Evolutionary conservation across 2,329 filamentous ascomycete species (phyloP).

Genomic region (Apiospora kogelbergensis): DNA sequence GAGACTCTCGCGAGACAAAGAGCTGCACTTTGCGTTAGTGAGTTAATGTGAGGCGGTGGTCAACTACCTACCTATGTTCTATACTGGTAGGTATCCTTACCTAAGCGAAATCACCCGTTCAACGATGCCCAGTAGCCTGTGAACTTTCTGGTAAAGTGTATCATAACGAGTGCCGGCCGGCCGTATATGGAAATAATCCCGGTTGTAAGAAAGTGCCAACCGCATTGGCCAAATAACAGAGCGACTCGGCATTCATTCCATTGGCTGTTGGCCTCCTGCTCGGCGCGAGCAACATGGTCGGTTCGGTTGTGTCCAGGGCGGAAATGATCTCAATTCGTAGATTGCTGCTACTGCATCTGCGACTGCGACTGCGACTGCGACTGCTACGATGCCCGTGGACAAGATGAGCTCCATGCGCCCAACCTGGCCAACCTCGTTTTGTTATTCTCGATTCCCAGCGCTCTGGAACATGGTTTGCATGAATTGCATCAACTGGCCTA

Average conservation of each 20-base stretch:
- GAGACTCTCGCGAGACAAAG: too few relatives aligned
- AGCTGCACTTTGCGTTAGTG: too few relatives aligned
- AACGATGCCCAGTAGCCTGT: background rate
- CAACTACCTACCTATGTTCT: too few relatives aligned
- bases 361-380: background rate
- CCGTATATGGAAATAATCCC: background rate
- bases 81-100: background rate
- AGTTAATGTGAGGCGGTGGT: too few relatives aligned
- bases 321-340: background rate
- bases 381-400: background rate
- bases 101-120: too few relatives aligned
- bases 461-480: slow-evolving; percentile 9
- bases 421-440: background rate
- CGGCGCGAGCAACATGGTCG: background rate
- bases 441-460: background rate
- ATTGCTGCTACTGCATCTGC: background rate
- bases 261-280: background rate
- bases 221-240: background rate
- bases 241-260: background rate
- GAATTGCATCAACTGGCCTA: background rate
- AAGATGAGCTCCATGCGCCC: background rate
- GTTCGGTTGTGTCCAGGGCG: background rate
- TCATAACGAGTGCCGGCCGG: background rate
- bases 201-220: background rate
- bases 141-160: background rate